phyloP scores from a whole-genome alignment of 192 early-diverging fungal species.

The Backusella tarrabulga region DNA sequence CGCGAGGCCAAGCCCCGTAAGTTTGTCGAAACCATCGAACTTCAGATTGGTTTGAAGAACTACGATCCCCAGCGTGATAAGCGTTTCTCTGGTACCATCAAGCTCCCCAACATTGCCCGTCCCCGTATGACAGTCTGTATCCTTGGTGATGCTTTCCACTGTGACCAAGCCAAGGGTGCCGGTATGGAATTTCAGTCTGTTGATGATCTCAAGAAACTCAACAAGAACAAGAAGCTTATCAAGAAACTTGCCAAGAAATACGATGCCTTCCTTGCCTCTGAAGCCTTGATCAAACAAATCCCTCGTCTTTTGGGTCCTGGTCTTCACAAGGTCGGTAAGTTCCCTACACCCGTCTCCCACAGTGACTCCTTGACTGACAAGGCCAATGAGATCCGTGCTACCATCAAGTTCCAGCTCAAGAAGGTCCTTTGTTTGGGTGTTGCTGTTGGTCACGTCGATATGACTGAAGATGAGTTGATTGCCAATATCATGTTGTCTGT shows the following conservation, averaged over 20 bases:
- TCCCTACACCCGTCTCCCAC: slow-evolving; percentile 95
- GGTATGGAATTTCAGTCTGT: slow-evolving; percentile 90
- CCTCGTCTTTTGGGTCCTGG: slow-evolving; percentile 97
- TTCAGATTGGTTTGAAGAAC: slow-evolving; percentile 99
- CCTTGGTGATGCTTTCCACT: slow-evolving; percentile 94
- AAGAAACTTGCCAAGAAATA: slow-evolving; percentile 99
- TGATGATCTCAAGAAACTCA: slow-evolving; percentile 98
- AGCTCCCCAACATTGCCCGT: slow-evolving; percentile 92
- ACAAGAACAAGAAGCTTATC: slow-evolving; percentile 99
- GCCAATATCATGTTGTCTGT: slow-evolving; percentile 97
- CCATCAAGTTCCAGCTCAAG: slow-evolving; percentile 99
- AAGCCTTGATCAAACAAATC: slow-evolving; percentile 98
- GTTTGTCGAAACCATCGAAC: slow-evolving; percentile 96
- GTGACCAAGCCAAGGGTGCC: slow-evolving; percentile 91
- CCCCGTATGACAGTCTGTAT: slow-evolving; percentile 95
- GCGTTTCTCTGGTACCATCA: slow-evolving; percentile 97
- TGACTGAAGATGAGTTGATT: slow-evolving; percentile 94
- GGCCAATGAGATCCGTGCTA: slow-evolving; percentile 91
- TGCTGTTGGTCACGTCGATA: slow-evolving; percentile 91
- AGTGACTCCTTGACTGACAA: slow-evolving; percentile 82
- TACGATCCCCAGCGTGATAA: slow-evolving; percentile 99
- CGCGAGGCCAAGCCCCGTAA: slow-evolving; percentile 92
- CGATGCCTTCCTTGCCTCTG: slow-evolving; percentile 97
- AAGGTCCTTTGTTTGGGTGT: slow-evolving; percentile 98
- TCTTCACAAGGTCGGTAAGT: slow-evolving; percentile 98